These are phyloP conservation scores for Pythium pectinolyticum DNA, from an alignment of 352 stramenopile genomes.

Conservation along the genomic window DNA sequence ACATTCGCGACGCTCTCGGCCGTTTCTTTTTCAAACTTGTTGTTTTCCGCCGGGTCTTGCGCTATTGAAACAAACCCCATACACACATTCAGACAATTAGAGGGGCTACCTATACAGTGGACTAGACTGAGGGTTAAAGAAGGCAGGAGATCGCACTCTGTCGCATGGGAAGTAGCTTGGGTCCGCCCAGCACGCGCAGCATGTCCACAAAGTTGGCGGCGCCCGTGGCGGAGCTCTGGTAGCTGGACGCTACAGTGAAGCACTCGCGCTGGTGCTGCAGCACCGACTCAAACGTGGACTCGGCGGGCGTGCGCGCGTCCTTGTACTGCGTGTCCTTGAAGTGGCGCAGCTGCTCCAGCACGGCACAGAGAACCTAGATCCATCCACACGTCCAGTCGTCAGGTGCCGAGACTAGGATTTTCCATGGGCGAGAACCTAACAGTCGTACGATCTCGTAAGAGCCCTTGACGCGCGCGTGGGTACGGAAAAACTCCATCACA, in stretches of 20 bases:
- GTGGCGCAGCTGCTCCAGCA: constrained; percentile 92
- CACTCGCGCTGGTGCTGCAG: constrained; percentile 44
- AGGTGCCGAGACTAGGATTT: no score
- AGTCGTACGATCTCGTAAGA: constrained; percentile 81
- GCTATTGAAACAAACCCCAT: constrained; percentile 23
- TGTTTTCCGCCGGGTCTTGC: constrained; percentile 48
- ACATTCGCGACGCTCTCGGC: constrained; percentile 65
- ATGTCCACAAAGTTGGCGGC: constrained; percentile 62
- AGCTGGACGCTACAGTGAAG: constrained; percentile 55
- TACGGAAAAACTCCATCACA: constrained; percentile 76
- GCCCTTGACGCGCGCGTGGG: constrained; percentile 87
- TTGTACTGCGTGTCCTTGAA: constrained; percentile 90
- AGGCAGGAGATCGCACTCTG: constrained; percentile 35
- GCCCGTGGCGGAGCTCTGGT: constrained; percentile 39
- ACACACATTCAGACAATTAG: not conserved
- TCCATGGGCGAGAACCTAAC: no score
- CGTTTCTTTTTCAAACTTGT: constrained; percentile 50
- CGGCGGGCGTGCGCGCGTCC: constrained; percentile 75
- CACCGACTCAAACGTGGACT: constrained; percentile 69
- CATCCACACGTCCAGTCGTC: no score
- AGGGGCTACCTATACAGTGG: not conserved
- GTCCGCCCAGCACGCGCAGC: constrained; percentile 50
- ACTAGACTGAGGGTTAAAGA: no score
- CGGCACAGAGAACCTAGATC: constrained; percentile 64
- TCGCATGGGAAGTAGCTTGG: constrained; percentile 59